Conservation (phyloP, 2,329 filamentous ascomycete species). For the Fusarium avenaceum region DNA sequence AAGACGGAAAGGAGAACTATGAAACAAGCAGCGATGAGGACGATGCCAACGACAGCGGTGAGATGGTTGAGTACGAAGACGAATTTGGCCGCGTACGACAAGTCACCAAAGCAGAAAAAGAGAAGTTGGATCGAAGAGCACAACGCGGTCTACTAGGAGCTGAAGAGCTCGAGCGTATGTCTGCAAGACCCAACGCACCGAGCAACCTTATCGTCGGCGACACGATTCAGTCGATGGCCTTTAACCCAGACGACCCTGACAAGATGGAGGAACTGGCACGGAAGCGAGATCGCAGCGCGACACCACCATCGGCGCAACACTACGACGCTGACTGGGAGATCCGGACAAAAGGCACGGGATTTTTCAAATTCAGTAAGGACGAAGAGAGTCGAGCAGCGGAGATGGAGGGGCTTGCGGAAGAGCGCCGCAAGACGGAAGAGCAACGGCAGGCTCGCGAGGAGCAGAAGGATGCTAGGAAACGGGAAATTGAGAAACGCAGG, state of each 20-base stretch:
- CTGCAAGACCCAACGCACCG: constrained; percentile 76
- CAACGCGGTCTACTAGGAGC: constrained; percentile 66
- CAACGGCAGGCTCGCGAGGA: constrained; percentile 68
- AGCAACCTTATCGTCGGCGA: constrained; percentile 85
- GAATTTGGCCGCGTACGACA: constrained; percentile 89
- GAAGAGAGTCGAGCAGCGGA: constrained; percentile 74
- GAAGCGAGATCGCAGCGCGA: constrained; percentile 82
- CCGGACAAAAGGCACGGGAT: constrained; percentile 88
- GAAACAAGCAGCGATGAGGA: constrained; percentile 58
- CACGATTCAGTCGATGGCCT: constrained; percentile 85
- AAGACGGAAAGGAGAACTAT: constrained; percentile 71
- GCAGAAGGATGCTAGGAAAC: constrained; percentile 69
- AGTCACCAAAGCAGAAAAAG: constrained; percentile 77
- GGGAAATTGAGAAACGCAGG: constrained; percentile 74
- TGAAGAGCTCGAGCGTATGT: constrained; percentile 76
- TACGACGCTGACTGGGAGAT: constrained; percentile 90
- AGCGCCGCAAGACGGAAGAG: constrained; percentile 77
- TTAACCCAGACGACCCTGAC: constrained; percentile 78
- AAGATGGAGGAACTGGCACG: constrained; percentile 84
- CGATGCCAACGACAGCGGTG: constrained; percentile 62
- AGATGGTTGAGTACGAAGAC: constrained; percentile 88
- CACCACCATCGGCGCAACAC: constrained; percentile 83
- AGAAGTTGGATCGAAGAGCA: constrained; percentile 69
- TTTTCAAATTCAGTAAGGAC: constrained; percentile 89
- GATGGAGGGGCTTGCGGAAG: constrained; percentile 79